Evolutionary conservation across 139 green algal genomes (phyloP), one percentile per base, ranked within the genome.

Genomic region (Eudorina sp.): DNA sequence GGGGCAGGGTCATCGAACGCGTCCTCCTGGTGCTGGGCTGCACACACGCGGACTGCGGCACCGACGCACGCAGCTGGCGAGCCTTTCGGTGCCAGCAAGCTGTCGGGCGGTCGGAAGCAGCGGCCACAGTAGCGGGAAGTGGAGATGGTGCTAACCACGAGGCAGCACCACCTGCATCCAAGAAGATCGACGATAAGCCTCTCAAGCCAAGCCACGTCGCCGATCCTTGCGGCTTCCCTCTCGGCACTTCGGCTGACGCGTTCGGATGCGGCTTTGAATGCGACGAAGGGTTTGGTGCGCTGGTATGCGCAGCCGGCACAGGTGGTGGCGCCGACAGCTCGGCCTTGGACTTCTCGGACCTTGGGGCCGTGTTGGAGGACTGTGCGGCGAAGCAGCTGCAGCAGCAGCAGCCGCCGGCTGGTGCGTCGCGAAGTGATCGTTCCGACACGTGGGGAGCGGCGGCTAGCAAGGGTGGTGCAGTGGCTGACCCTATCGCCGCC

Each of bases 1-100:
- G 84, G 9, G 40, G 34, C 4, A 27, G 64, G n/a, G 41, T 72
- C 31, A 9, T 53, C 0, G 36, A 90, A 29, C 90, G 92, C 9
- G 83, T 83, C 25, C 58, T 96, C 36, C 90, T 91, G 25, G 1
- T 96, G 6, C 89, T 94, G 34, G 83, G 88, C 14, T 96, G 94
- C 64, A 48, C 70, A 0, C 73, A 79, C 2, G 75, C 91, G 19
- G 90, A 77, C 31, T 97, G 94, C 75, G 92, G 90, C 48, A 74
- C 53, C 4, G n/a, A 46, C 3, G 19, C 88, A 7, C 90, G 90
- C 64, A 92, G 88, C 51, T 97, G 91, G 90, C 81, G 88, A 7
- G 94, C 92, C 0, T 69, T 95, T 36, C 80, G 94, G 3, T 92
- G 80, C 31, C 91, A 94, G 9, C 76, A 48, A 16, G 66, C 34